phyloP scores from a whole-genome alignment of 2,329 filamentous ascomycete species.

The Stemphylium vesicarium region DNA sequence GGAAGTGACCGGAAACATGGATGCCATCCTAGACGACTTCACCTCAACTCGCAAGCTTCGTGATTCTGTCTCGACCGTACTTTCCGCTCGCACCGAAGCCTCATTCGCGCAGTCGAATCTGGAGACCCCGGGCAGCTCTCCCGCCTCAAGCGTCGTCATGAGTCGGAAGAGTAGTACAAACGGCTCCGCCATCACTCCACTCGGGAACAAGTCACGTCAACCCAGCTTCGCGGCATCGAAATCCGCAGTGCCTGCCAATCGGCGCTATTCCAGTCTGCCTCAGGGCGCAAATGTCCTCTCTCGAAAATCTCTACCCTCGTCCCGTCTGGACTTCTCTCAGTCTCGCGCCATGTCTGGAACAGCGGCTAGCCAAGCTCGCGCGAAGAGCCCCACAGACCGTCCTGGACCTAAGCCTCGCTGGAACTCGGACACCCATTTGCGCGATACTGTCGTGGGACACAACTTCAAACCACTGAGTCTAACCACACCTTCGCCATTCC shows the following conservation, averaged over 20 bases:
- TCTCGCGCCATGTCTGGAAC: slow-evolving; percentile 37
- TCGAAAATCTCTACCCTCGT: slow-evolving; percentile 27
- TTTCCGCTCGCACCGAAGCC: slow-evolving; percentile 73
- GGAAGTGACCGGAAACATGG: slow-evolving; percentile 77
- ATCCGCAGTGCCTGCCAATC: slow-evolving; percentile 50
- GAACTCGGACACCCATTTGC: slow-evolving; percentile 48
- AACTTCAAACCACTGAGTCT: slow-evolving; percentile 46
- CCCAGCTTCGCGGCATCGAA: slow-evolving; percentile 54
- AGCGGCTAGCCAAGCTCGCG: slow-evolving; percentile 30
- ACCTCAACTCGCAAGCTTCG: slow-evolving; percentile 75
- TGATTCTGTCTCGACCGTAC: slow-evolving; percentile 90
- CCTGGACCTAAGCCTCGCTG: slow-evolving; percentile 45
- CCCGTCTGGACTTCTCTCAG: slow-evolving; percentile 29
- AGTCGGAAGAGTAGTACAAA: slow-evolving; percentile 59
- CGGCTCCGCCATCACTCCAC: slow-evolving; percentile 53
- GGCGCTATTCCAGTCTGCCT: slow-evolving; percentile 58
- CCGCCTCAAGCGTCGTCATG: slow-evolving; percentile 68
- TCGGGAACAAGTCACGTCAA: slow-evolving; percentile 55
- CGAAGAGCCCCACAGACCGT: slow-evolving; percentile 38
- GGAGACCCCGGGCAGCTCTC: slow-evolving; percentile 67
- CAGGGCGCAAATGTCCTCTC: slow-evolving; percentile 29
- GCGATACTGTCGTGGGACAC: slow-evolving; percentile 48
- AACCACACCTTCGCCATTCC: slow-evolving; percentile 45
- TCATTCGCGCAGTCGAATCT: slow-evolving; percentile 72
- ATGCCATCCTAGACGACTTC: slow-evolving; percentile 73